Conservation (phyloP, 2,329 filamentous ascomycete genomes). For the Fonsecaea pugnacius region DNA sequence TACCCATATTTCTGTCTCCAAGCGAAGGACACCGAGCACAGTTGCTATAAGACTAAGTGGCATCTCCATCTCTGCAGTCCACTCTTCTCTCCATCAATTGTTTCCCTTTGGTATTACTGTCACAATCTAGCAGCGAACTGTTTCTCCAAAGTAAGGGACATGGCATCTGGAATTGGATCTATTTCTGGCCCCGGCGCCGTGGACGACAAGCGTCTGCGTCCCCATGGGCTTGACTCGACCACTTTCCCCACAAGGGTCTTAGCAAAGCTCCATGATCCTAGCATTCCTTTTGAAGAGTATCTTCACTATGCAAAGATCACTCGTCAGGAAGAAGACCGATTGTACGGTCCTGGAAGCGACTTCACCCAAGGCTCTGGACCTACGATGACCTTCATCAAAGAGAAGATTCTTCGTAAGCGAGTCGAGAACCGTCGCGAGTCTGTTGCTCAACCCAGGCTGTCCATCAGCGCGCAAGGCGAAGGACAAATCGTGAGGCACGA, state of each 20-base stretch:
- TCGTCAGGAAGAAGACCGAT: constrained; percentile 41
- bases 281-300: constrained; percentile 47
- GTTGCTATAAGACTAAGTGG: constrained; percentile 14
- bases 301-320: constrained; percentile 46
- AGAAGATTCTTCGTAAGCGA: constrained; percentile 30
- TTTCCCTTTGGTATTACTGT: background rate
- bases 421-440: constrained; percentile 23
- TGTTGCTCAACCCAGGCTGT: constrained; percentile 22
- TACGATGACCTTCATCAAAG: constrained; percentile 27
- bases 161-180: constrained; percentile 28
- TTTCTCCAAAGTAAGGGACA: constrained; percentile 1
- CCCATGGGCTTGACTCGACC: constrained; percentile 14
- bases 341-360: constrained; percentile 31
- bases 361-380: constrained; percentile 15
- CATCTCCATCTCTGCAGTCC: background rate
- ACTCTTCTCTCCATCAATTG: background rate
- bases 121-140: background rate
- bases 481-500: constrained; percentile 22
- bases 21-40: background rate
- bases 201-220: constrained; percentile 25
- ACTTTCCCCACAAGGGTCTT: constrained; percentile 20
- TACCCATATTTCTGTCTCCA: background rate
- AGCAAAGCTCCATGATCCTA: constrained; percentile 38
- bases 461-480: constrained; percentile 28
- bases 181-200: constrained; percentile 28